phyloP scores from a whole-genome alignment of 2,329 filamentous ascomycete genomes.

The Arthrocladium fulminans region DNA sequence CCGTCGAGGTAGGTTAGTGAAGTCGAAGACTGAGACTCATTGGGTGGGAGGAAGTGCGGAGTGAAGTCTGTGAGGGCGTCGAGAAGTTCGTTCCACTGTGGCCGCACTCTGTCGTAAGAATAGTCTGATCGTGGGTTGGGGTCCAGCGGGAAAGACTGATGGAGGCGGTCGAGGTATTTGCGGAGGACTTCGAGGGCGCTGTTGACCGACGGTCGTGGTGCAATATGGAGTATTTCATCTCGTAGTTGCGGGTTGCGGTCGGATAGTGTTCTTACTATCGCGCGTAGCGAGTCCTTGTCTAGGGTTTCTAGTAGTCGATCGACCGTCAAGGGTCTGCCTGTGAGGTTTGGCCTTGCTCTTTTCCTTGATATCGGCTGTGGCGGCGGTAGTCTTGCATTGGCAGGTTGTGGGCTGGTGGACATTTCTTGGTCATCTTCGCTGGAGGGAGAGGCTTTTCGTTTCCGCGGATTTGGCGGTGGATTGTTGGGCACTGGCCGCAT shows the following conservation, averaged over 20 bases:
- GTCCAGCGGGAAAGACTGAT: constrained; percentile 72
- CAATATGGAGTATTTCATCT: constrained; percentile 71
- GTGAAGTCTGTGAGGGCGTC: constrained; percentile 91
- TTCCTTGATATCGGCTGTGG: constrained; percentile 60
- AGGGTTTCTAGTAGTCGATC: constrained; percentile 88
- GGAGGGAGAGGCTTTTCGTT: constrained; percentile 64
- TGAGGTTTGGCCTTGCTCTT: constrained; percentile 58
- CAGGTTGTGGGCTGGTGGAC: constrained; percentile 56
- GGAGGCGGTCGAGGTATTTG: constrained; percentile 71
- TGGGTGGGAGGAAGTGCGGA: constrained; percentile 86
- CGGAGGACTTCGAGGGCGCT: constrained; percentile 71
- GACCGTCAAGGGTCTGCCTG: constrained; percentile 56
- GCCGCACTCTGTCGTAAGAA: constrained; percentile 84
- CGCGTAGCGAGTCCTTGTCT: constrained; percentile 72
- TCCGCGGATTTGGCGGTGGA: constrained; percentile 45
- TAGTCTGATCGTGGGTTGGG: constrained; percentile 83
- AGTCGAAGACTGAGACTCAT: constrained; percentile 71
- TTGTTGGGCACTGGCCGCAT: constrained; percentile 25
- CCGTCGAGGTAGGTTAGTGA: constrained; percentile 83
- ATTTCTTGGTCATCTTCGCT: constrained; percentile 55
- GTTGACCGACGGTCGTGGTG: constrained; percentile 75
- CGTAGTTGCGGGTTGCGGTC: constrained; percentile 79
- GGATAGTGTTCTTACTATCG: constrained; percentile 82
- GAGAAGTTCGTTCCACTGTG: constrained; percentile 68
- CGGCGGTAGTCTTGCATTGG: constrained; percentile 60